phyloP scores from a whole-genome alignment of 352 stramenopile genomes.

The Phytopythium litorale region DNA sequence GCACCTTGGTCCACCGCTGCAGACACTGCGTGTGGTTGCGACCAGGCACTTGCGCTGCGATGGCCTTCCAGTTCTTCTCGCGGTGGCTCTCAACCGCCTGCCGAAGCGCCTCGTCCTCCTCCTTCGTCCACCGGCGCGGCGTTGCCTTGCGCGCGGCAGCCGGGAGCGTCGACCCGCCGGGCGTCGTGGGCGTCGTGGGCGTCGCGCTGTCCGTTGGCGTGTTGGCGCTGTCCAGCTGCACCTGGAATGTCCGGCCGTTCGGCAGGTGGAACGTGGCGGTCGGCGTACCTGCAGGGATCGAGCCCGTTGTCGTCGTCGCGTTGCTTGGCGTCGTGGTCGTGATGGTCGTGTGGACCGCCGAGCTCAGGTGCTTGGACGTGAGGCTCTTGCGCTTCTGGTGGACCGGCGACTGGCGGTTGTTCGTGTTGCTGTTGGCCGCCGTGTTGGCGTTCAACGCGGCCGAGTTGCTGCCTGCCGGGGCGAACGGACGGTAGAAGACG shows the following conservation, averaged over 20 bases:
- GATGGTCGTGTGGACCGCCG: conserved; percentile 8
- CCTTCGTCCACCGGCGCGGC: conserved; percentile 79
- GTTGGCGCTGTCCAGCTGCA: conserved; percentile 48
- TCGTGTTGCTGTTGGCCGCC: conserved; percentile 6
- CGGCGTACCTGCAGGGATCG: conserved; percentile 25
- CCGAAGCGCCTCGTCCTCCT: conserved; percentile 87
- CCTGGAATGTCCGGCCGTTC: conserved; percentile 74
- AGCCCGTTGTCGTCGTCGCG: conserved; percentile 14
- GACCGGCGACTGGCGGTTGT: conserved; percentile 42
- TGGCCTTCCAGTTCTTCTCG: conserved; percentile 92
- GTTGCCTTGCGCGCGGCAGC: conserved; percentile 66
- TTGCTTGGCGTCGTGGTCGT: background rate
- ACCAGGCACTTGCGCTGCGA: conserved; percentile 80
- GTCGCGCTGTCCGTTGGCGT: background rate
- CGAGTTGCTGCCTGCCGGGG: conserved; percentile 7
- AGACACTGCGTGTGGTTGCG: conserved; percentile 91
- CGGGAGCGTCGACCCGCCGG: conserved; percentile 17
- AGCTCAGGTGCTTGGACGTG: conserved; percentile 61
- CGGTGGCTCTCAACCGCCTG: conserved; percentile 82
- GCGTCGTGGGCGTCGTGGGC: conserved; percentile 31
- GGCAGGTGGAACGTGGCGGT: conserved; percentile 15
- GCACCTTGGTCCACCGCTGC: conserved; percentile 90
- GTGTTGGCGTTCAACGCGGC: conserved; percentile 2
- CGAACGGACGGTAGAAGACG: conserved; percentile 42
- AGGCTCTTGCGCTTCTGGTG: conserved; percentile 69